Conservation (phyloP, 2,329 filamentous ascomycete genomes). For the Anisogramma anomala region DNA sequence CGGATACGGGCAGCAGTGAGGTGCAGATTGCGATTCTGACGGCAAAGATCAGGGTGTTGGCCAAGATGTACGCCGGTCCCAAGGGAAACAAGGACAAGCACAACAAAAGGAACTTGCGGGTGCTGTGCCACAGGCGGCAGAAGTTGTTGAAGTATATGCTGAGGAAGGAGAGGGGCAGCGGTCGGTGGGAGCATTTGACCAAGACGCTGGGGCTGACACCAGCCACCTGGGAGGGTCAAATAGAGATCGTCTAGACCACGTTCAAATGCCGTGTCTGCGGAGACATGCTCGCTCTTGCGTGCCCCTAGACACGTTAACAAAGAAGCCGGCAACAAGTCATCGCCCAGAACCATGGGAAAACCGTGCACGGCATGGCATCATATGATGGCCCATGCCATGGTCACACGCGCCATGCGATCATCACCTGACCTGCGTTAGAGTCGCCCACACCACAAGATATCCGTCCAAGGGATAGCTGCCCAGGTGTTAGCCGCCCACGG, state of each 20-base stretch:
- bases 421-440: too few species aligned
- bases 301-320: too few species aligned
- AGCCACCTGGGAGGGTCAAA: constrained; percentile 84
- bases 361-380: too few species aligned
- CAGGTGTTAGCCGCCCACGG: too few species aligned
- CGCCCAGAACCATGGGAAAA: too few species aligned
- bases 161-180: constrained; percentile 79
- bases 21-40: constrained; percentile 97
- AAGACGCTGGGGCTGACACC: constrained; percentile 75
- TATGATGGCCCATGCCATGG: constrained; percentile 17
- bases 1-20: constrained; percentile 88
- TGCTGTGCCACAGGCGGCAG: constrained; percentile 81
- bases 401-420: too few species aligned
- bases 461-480: too few species aligned
- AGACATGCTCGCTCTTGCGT: too few species aligned
- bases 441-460: too few species aligned
- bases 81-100: constrained; percentile 75
- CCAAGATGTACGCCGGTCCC: constrained; percentile 55
- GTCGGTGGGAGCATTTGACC: constrained; percentile 79
- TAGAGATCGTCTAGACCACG: constrained; percentile 45
- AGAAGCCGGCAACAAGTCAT: too few species aligned
- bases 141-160: constrained; percentile 80
- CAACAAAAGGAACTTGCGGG: constrained; percentile 80
- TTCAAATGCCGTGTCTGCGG: too few species aligned
- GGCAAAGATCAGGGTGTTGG: constrained; percentile 76